Conservation (phyloP, 768 basidiomycete genomes). For the Termitomyces sp. region DNA sequence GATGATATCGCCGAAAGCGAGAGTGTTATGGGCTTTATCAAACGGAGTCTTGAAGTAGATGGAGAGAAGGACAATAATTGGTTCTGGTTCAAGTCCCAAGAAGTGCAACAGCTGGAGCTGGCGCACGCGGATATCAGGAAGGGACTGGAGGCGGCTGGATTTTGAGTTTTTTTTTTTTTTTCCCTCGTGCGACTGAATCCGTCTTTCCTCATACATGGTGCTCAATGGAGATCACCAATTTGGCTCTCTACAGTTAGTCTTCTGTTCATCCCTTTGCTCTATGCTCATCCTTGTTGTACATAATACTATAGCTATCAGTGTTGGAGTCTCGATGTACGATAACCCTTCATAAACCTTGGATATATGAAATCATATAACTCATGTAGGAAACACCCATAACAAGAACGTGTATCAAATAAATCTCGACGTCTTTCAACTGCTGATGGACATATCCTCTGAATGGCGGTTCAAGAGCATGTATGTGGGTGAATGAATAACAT, state of each 20-base stretch:
- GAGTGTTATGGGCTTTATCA: slow-evolving; percentile 40
- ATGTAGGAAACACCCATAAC: neutral
- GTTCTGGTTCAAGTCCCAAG: slow-evolving; percentile 56
- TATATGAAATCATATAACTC: no score
- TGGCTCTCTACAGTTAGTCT: neutral
- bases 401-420: neutral
- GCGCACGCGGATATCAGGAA: slow-evolving; percentile 60
- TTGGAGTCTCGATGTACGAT: no score
- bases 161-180: no score
- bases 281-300: neutral
- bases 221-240: neutral
- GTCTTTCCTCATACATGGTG: neutral
- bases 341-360: neutral
- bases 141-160: slow-evolving; percentile 64
- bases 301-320: neutral
- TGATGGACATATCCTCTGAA: neutral
- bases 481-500: slow-evolving; percentile 2
- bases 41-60: slow-evolving; percentile 34
- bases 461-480: neutral
- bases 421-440: neutral
- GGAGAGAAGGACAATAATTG: slow-evolving; percentile 38
- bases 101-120: slow-evolving; percentile 52
- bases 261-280: neutral
- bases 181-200: neutral
- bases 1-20: slow-evolving; percentile 46